Conservation (phyloP, 768 basidiomycete genomes). For the Lactifluus hygrophoroides region DNA sequence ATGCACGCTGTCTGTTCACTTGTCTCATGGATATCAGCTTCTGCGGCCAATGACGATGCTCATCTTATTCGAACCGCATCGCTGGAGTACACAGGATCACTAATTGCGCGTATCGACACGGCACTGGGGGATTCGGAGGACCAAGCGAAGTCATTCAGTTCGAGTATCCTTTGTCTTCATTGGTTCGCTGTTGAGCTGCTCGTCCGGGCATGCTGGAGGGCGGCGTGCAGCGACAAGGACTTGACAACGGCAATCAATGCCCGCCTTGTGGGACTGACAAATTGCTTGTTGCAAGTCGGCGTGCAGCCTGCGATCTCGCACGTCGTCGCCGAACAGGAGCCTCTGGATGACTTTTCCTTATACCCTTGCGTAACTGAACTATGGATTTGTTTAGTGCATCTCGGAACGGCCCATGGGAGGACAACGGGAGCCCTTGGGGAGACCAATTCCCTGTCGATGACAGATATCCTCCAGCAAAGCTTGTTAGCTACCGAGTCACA, state of each 20-base stretch:
- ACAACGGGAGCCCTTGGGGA: slow-evolving; percentile 14
- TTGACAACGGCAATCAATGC: background rate
- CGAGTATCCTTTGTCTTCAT: slow-evolving; percentile 4
- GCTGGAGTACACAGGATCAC: slow-evolving; percentile 10
- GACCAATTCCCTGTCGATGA: slow-evolving; percentile 38
- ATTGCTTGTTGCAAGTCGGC: slow-evolving; percentile 44
- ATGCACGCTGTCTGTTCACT: slow-evolving; percentile 29
- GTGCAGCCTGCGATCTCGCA: slow-evolving; percentile 38
- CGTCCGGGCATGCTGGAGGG: slow-evolving; percentile 2
- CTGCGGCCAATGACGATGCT: background rate
- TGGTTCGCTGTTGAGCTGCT: slow-evolving; percentile 19
- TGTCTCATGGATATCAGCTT: slow-evolving; percentile 11
- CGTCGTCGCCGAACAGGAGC: slow-evolving; percentile 28
- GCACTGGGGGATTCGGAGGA: background rate
- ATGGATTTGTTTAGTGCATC: slow-evolving; percentile 70
- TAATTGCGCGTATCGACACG: slow-evolving; percentile 15
- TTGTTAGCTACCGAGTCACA: slow-evolving; percentile 24
- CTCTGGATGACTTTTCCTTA: slow-evolving; percentile 32
- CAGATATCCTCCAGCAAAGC: slow-evolving; percentile 27
- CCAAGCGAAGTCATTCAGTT: background rate
- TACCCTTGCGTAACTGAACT: slow-evolving; percentile 46
- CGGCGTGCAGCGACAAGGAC: slow-evolving; percentile 1
- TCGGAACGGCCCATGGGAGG: slow-evolving; percentile 15
- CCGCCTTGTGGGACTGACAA: slow-evolving; percentile 1
- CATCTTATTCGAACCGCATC: slow-evolving; percentile 13